Base-by-base conservation (phyloP, 2,329 filamentous ascomycete genomes). In the Chaetomiaceae sp. region DNA sequence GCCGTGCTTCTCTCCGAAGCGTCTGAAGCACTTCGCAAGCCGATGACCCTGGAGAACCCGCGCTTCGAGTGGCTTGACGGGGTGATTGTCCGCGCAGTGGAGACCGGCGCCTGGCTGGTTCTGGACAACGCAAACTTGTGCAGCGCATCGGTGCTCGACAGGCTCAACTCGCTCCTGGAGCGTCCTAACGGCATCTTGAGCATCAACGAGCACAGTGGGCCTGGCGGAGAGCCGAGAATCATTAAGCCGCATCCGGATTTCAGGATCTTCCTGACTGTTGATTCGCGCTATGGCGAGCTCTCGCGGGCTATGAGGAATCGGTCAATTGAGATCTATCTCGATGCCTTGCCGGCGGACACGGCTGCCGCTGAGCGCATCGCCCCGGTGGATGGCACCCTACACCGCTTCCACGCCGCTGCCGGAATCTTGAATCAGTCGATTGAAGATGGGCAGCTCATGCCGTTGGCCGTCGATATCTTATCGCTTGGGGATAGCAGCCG, bases 121-220 rank as follows among this genome's bases (percentile, higher is more conserved):
- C 79, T 98, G 18, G 93, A 98, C 66, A 96, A 98, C 65, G 93
- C 94, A 50, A 98, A 98, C 60, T 76, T 98, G 47, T 98, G 94
- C 69, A 96, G 86, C 59, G 85, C 91, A 19, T 95, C 91, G 6
- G 93, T 98, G 1, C 76, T 98, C 9, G 93, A 98, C 66, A 79
- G 94, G 51, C 71, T 98, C 42, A 98, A 98, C 64, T 97, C 93
- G 0, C 71, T 98, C 8, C 83, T 97, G 7, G 93, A 98, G 62
- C 60, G 65, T 1, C 90, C 89, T 0, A 84, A 90, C 59, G 93
- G 93, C 1, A 83, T 81, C 52, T 71, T 98, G 18, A 88, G 87
- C 57, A 85, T 98, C 62, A 97, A 96, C 58, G 93, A 98, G 63
- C 90, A 97, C 62, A 88, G 87, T 47, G 86, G 82, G 11, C 78